Evolutionary conservation across 2,329 filamentous ascomycete species (phyloP).

Genomic region (Paraphaeosphaeria sporulosa): DNA sequence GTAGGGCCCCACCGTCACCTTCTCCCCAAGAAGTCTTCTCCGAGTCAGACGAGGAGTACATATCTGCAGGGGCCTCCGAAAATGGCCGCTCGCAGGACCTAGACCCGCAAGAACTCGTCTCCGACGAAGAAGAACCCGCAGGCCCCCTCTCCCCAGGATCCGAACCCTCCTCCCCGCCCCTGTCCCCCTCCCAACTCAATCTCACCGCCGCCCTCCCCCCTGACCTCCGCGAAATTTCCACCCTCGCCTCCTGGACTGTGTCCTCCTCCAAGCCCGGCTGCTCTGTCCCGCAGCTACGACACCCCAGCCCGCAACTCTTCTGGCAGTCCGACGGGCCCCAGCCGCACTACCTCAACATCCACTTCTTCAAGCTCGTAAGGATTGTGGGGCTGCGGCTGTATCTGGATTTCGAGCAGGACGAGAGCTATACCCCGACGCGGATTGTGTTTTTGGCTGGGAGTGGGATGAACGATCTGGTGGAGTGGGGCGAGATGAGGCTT

Average conservation of each 20-base stretch:
- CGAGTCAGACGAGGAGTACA: conserved; percentile 12
- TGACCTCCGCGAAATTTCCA: conserved; percentile 80
- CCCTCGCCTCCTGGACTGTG: conserved; percentile 82
- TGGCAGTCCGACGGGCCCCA: conserved; percentile 91
- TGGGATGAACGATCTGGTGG: conserved; percentile 87
- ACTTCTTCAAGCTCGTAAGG: conserved; percentile 67
- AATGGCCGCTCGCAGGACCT: neutral
- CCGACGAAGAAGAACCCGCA: conserved; percentile 2
- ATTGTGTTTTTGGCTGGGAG: conserved; percentile 90
- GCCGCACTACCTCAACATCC: conserved; percentile 81
- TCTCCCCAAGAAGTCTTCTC: conserved; percentile 2
- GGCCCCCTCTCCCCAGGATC: neutral
- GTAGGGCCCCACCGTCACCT: conserved; percentile 18
- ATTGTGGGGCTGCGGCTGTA: conserved; percentile 73
- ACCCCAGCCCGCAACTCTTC: conserved; percentile 74
- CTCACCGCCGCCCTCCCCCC: conserved; percentile 36
- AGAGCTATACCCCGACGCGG: conserved; percentile 95
- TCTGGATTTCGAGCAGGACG: conserved; percentile 90
- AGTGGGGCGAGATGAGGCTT: conserved; percentile 83
- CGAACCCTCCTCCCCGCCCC: neutral
- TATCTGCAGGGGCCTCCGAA: neutral
- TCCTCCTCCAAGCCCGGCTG: conserved; percentile 83
- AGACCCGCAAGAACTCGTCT: neutral
- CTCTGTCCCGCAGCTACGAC: conserved; percentile 77
- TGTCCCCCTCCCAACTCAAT: neutral